Evolutionary conservation across 192 early-diverging fungal genomes (phyloP), one percentile per base, ranked within the genome.

Genomic region (Coemansia sp.): DNA sequence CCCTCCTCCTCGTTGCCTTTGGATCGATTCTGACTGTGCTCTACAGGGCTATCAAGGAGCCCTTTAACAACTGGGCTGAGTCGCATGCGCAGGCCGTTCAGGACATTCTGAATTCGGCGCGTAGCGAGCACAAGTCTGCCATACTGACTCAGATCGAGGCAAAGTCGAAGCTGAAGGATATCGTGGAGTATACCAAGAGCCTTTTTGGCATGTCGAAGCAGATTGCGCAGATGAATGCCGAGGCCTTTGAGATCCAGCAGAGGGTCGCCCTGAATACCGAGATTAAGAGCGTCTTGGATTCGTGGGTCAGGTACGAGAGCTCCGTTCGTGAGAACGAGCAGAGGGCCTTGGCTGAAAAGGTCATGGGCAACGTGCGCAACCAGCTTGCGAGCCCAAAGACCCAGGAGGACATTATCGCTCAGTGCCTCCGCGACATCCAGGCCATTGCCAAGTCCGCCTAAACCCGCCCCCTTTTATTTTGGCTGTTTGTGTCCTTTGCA

Each of bases 241-340:
- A 96, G 82, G 90, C 94, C 46, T 98, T 93, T 74, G 90, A 93
- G 83, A 86, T 97, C 50, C 94, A 98, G 91, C 96, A 98, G 79
- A 88, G 88, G 67, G 90, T 89, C 26, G 84, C 87, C 58, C 86
- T 93, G 71, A 86, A 88, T 61, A 18, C 73, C 28, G 95, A 98
- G 82, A 87, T 93, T 70, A 95, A 95, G 89, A 55, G 81, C 18
- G 89, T 91, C 58, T 85, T 98, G 21, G 96, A 98, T 84, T 91
- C 91, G 37, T 98, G 96, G 96, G 95, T 96, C 40, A 95, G 96
- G 69, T 93, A 98, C 73, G 96, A 98, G 84, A 86, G 90, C 65
- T 85, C 84, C 26, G 88, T 98, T 62, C 94, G 96, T 82, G 96
- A 96, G 77, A 87, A 84, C 62, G 91, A 95, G 86, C 96, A 98